Conservation (phyloP, 164 flowering plant genomes). For the Liriodendron chinense region DNA sequence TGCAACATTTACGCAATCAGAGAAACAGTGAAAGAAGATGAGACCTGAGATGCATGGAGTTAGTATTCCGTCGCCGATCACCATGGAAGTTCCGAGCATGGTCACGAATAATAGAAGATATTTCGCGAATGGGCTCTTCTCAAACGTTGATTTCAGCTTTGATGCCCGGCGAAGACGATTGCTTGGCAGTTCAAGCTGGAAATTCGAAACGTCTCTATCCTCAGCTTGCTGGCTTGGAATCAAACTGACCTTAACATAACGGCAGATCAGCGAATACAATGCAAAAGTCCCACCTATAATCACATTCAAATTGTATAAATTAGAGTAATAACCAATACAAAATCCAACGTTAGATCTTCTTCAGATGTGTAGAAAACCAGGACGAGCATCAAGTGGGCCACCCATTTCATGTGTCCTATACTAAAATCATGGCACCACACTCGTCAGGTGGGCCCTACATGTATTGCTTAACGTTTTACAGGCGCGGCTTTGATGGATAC, state of each 20-base stretch:
- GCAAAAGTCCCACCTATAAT: conserved; percentile 31
- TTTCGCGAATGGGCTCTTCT: conserved; percentile 22
- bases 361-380: background rate
- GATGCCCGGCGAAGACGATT: conserved; percentile 18
- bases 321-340: too few relatives aligned
- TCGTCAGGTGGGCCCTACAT: background rate
- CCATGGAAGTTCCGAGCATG: conserved; percentile 34
- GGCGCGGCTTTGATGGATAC: too few relatives aligned
- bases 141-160: conserved; percentile 17
- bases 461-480: background rate
- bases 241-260: conserved; percentile 28
- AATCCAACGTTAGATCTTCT: background rate
- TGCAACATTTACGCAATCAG: background rate
- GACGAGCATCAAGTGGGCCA: background rate
- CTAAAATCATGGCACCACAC: too few relatives aligned
- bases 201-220: conserved; percentile 25
- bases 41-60: conserved; percentile 37
- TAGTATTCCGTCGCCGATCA: conserved; percentile 32
- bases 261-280: conserved; percentile 28
- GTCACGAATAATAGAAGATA: conserved; percentile 19
- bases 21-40: background rate
- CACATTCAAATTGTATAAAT: background rate
- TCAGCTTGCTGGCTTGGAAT: conserved; percentile 30
- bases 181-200: conserved; percentile 18
- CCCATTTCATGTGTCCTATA: background rate